phyloP scores from a whole-genome alignment of 2,329 filamentous ascomycete species.

The Byssothecium circinans region DNA sequence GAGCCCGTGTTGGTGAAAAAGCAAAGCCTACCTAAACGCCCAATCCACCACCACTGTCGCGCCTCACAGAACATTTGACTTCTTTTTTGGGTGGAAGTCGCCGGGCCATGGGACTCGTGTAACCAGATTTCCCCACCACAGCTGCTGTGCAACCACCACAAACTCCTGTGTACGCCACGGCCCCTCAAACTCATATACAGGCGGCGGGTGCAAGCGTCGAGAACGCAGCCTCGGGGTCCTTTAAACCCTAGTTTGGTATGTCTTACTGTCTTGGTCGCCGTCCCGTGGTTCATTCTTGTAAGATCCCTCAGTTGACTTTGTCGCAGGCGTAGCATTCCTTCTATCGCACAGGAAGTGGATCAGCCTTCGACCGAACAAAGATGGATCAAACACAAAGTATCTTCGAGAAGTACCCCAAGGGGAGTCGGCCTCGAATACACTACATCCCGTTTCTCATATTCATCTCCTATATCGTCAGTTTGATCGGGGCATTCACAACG shows the following conservation, averaged over 20 bases:
- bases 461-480: slow-evolving; percentile 67
- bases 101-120: background rate
- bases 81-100: background rate
- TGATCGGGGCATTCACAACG: slow-evolving; percentile 75
- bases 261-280: background rate
- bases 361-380: background rate
- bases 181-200: background rate
- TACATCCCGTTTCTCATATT: slow-evolving; percentile 50
- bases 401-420: slow-evolving; percentile 32
- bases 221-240: background rate
- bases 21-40: background rate
- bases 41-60: background rate
- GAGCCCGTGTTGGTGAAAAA: background rate
- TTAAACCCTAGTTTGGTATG: background rate
- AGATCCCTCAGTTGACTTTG: background rate
- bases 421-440: slow-evolving; percentile 43
- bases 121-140: slow-evolving; percentile 1
- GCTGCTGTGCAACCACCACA: slow-evolving; percentile 1
- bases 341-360: background rate
- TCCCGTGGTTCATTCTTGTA: background rate
- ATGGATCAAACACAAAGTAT: slow-evolving; percentile 11
- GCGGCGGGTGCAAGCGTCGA: background rate
- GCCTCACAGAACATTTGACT: background rate
- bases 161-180: background rate
- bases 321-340: background rate